Percentiles rank a stretch among this genome's conserved stretches.
Conservation (phyloP, 2,329 filamentous ascomycete species). For the Pseudocercospora macadamiae region DNA sequence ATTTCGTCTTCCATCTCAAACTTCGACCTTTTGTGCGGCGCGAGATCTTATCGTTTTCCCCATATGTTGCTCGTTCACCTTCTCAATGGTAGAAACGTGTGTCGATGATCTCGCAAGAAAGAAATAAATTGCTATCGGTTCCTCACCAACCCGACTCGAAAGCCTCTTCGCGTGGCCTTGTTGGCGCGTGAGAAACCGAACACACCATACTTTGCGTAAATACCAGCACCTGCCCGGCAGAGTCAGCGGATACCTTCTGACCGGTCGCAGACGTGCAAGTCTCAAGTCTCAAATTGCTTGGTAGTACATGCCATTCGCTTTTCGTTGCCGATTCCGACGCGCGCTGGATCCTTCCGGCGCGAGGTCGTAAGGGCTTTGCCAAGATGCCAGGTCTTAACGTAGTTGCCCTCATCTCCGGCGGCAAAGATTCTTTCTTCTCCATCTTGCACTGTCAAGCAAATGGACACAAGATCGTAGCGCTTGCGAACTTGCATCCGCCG, state of each 20-base stretch:
- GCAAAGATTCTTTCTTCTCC: slow-evolving; percentile 95
- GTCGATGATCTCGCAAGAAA: slow-evolving; percentile 39
- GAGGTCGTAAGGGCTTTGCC: too few species aligned
- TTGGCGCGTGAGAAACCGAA: slow-evolving; percentile 41
- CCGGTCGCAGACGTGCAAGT: background rate
- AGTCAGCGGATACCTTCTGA: background rate
- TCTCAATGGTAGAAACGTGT: slow-evolving; percentile 34
- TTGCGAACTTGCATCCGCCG: slow-evolving; percentile 82
- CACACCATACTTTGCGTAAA: slow-evolving; percentile 17
- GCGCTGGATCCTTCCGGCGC: background rate
- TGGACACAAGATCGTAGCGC: slow-evolving; percentile 80
- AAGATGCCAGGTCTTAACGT: slow-evolving; percentile 64
- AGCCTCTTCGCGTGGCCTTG: slow-evolving; percentile 37
- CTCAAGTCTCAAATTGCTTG: background rate
- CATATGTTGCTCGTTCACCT: slow-evolving; percentile 28
- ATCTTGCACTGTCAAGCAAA: slow-evolving; percentile 86
- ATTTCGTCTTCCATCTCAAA: background rate
- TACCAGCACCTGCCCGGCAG: background rate
- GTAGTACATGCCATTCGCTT: background rate
- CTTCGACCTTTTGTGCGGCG: slow-evolving; percentile 41
- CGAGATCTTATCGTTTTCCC: slow-evolving; percentile 38
- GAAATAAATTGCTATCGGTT: slow-evolving; percentile 40
- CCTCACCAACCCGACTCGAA: slow-evolving; percentile 37
- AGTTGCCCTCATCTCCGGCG: slow-evolving; percentile 90
- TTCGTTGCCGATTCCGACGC: background rate